phyloP scores from a whole-genome alignment of 192 early-diverging fungal genomes.

The Coemansia sp. region DNA sequence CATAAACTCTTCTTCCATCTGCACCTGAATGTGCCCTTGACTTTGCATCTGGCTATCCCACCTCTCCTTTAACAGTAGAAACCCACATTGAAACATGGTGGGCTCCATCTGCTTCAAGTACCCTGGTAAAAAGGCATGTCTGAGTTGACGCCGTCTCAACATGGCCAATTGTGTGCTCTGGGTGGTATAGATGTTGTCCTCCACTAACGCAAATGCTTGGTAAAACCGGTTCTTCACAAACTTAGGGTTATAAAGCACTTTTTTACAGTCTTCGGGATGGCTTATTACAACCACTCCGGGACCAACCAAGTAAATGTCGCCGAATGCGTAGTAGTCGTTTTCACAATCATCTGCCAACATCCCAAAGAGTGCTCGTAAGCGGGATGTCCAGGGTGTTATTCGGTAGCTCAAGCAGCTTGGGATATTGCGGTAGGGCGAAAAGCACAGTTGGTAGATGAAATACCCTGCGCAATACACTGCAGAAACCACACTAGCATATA shows the following conservation, averaged over 20 bases:
- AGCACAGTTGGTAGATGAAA: slow-evolving; percentile 16
- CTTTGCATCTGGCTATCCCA: too few species aligned
- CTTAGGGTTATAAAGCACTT: slow-evolving; percentile 11
- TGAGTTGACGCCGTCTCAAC: slow-evolving; percentile 15
- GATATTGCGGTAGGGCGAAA: slow-evolving; percentile 24
- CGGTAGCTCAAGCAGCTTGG: slow-evolving; percentile 13
- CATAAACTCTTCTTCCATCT: slow-evolving; percentile 14
- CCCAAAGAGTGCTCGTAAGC: slow-evolving; percentile 7
- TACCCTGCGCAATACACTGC: not conserved
- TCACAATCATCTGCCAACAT: slow-evolving; percentile 14
- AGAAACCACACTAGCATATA: not conserved
- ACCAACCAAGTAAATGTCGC: slow-evolving; percentile 27
- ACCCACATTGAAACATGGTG: slow-evolving; percentile 23
- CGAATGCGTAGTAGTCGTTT: slow-evolving; percentile 23
- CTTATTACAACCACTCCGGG: slow-evolving; percentile 24
- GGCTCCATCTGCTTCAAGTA: slow-evolving; percentile 21
- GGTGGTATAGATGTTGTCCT: slow-evolving; percentile 22
- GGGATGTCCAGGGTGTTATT: slow-evolving; percentile 5
- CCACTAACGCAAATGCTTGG: slow-evolving; percentile 7
- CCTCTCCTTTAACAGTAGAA: not conserved
- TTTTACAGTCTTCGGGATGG: slow-evolving; percentile 18
- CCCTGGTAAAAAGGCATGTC: not conserved
- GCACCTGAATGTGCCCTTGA: slow-evolving; percentile 7
- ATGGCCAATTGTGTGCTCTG: slow-evolving; percentile 12
- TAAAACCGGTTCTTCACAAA: slow-evolving; percentile 30